phyloP scores from a whole-genome alignment of 2,329 filamentous ascomycete species.

The Xylariales sp. region DNA sequence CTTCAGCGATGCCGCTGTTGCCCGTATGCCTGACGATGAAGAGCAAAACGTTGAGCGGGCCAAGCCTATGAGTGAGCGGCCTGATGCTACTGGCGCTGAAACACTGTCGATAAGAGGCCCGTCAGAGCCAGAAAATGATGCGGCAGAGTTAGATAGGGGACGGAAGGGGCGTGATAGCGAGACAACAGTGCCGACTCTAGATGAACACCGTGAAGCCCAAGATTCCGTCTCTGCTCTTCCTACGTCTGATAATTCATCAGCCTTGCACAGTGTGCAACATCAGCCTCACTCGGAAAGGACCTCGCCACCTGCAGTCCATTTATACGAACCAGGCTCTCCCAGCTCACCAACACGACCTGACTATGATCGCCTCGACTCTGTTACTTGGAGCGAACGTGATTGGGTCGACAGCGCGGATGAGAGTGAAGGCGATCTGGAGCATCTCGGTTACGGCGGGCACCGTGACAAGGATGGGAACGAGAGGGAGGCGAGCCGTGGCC shows the following conservation, averaged over 20 bases:
- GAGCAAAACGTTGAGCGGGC: conserved; percentile 68
- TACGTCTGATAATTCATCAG: conserved; percentile 12
- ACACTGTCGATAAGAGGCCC: conserved; percentile 39
- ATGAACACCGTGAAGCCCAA: conserved; percentile 31
- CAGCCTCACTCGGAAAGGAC: not conserved
- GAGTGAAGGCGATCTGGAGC: conserved; percentile 32
- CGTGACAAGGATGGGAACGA: conserved; percentile 9
- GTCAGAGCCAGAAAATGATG: not conserved
- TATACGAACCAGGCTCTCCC: conserved; percentile 4
- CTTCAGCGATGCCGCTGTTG: conserved; percentile 71
- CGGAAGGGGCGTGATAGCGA: not conserved
- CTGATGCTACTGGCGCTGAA: conserved; percentile 62
- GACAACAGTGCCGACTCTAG: not conserved
- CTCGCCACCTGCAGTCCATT: not conserved
- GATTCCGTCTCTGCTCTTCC: conserved; percentile 45
- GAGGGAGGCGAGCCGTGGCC: conserved; percentile 11
- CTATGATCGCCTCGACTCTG: conserved; percentile 43
- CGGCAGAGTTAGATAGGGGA: not conserved
- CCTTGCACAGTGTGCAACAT: conserved; percentile 7
- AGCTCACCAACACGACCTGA: conserved; percentile 19
- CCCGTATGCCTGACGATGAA: conserved; percentile 62
- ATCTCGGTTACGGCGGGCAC: conserved; percentile 15
- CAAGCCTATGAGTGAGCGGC: conserved; percentile 49
- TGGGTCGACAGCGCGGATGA: conserved; percentile 52
- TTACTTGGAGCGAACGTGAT: conserved; percentile 63